Evolutionary conservation across 78 protist genomes (phyloP).

Genomic region (Chrysochromulina tobinii): DNA sequence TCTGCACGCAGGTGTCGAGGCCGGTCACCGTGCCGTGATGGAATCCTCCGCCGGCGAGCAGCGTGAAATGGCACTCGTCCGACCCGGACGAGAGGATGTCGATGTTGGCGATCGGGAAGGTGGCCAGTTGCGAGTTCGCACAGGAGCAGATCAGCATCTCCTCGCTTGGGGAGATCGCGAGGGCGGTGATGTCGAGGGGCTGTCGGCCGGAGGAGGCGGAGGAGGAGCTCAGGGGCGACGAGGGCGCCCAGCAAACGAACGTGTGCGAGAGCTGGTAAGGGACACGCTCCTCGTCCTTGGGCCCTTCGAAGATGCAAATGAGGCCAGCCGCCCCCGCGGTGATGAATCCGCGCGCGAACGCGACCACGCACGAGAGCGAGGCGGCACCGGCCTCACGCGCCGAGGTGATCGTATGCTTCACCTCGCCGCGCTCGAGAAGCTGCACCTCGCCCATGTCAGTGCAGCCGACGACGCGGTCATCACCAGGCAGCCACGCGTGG

Average conservation of each 20-base stretch:
- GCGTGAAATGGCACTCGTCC: not conserved
- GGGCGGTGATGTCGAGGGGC: not conserved
- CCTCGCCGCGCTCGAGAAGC: constrained; percentile 16
- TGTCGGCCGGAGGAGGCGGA: too few species aligned
- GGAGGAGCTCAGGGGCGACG: too few species aligned
- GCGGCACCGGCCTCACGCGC: not conserved
- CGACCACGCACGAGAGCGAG: not conserved
- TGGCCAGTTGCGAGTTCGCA: constrained; percentile 23
- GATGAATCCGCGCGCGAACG: constrained; percentile 8
- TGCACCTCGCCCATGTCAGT: not conserved
- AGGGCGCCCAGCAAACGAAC: not conserved
- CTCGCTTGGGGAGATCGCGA: constrained; percentile 50
- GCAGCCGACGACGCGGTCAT: constrained; percentile 5
- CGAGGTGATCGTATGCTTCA: not conserved
- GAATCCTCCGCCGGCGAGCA: not conserved
- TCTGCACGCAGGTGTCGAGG: constrained; percentile 30
- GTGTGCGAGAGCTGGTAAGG: not conserved
- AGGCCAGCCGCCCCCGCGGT: constrained; percentile 22
- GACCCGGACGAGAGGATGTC: constrained; percentile 29
- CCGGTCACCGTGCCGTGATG: constrained; percentile 21
- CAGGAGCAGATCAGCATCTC: constrained; percentile 31
- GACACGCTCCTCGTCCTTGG: not conserved
- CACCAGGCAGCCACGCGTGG: not conserved
- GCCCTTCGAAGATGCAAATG: not conserved
- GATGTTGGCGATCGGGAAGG: constrained; percentile 43